Conservation (phyloP, 2,329 filamentous ascomycete species). For the Cadophora sp. region DNA sequence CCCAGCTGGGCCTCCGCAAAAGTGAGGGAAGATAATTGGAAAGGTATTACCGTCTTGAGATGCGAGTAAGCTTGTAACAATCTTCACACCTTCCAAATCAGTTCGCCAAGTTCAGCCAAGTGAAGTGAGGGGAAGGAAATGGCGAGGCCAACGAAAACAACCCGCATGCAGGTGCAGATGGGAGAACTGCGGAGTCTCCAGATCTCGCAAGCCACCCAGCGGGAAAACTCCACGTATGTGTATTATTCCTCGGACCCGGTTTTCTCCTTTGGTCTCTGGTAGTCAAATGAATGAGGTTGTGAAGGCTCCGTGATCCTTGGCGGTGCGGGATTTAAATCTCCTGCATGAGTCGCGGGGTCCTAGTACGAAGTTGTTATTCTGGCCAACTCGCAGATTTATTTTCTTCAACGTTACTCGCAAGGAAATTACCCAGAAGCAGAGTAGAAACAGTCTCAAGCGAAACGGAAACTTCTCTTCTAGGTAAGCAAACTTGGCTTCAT, state of each 20-base stretch:
- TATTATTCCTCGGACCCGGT: neutral
- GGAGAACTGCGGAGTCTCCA: conserved; percentile 16
- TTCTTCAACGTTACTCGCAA: neutral
- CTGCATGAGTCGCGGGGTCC: neutral
- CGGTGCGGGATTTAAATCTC: neutral
- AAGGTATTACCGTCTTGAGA: too few relatives aligned
- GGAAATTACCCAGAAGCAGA: neutral
- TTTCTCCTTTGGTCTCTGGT: neutral
- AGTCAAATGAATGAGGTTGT: neutral
- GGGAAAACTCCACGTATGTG: neutral
- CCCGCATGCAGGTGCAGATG: neutral
- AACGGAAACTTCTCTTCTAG: neutral
- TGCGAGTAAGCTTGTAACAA: too few relatives aligned
- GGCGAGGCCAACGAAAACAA: neutral
- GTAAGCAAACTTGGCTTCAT: conserved; percentile 1
- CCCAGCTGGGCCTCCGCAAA: too few relatives aligned
- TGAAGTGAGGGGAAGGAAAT: neutral
- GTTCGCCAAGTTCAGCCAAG: neutral
- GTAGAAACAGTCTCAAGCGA: conserved; percentile 1
- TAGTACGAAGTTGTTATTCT: neutral
- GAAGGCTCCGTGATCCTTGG: neutral
- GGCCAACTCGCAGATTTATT: too few relatives aligned
- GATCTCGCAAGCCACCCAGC: neutral
- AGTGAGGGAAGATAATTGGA: too few relatives aligned
- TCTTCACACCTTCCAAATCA: neutral